Evolutionary conservation across 2,329 filamentous ascomycete species (phyloP).

Genomic region (Dryadomyces quercus-mongolicae): DNA sequence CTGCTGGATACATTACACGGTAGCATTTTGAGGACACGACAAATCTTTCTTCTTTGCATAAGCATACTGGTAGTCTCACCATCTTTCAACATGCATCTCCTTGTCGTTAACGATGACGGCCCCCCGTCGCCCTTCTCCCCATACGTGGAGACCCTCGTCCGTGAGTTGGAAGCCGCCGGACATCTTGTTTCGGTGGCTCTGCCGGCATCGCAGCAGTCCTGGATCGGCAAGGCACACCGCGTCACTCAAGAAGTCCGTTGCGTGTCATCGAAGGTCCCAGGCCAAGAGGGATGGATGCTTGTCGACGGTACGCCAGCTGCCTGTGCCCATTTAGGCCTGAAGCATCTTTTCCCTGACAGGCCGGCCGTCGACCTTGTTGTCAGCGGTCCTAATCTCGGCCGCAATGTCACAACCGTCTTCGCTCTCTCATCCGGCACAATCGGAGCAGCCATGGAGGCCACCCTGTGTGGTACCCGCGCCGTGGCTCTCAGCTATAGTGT

Average conservation of each 20-base stretch:
- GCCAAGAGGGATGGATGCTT: neutral
- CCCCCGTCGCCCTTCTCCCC: neutral
- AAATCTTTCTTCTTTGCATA: neutral
- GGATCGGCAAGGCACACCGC: neutral
- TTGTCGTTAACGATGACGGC: neutral
- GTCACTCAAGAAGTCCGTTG: neutral
- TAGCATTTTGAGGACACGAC: neutral
- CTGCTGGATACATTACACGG: neutral
- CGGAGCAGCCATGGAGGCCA: neutral
- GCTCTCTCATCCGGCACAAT: neutral
- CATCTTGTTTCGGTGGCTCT: neutral
- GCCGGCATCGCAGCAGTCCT: neutral
- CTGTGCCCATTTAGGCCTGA: neutral
- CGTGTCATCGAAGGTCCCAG: neutral
- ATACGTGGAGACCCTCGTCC: neutral
- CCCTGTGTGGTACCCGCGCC: neutral
- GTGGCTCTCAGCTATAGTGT: neutral
- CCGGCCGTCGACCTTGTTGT: neutral
- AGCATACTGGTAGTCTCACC: neutral
- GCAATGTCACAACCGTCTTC: neutral
- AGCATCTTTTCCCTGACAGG: neutral
- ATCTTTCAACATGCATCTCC: neutral
- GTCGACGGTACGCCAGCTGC: neutral
- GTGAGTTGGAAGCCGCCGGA: neutral
- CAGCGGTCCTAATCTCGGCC: neutral